phyloP scores from a whole-genome alignment of 1,139 yeast genomes.

The Scheffersomyces parashehatae region DNA sequence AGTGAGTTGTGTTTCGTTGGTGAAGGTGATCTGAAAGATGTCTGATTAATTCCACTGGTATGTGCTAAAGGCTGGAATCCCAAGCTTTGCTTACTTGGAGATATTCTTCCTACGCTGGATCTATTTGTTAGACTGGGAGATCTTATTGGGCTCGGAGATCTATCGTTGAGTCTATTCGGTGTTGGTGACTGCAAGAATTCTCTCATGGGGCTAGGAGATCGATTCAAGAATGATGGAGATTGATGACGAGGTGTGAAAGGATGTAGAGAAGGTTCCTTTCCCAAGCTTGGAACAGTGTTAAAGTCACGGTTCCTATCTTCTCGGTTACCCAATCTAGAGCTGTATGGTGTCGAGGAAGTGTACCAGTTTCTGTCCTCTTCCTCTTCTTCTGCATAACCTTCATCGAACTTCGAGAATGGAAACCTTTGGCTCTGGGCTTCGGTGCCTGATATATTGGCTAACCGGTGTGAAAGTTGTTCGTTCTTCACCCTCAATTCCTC shows the following conservation, averaged over 20 bases:
- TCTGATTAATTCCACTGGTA: not conserved
- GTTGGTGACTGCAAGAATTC: not conserved
- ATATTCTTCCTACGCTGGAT: conserved; percentile 8
- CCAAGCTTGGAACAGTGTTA: too few relatives aligned
- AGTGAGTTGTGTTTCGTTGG: conserved; percentile 7
- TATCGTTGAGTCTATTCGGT: not conserved
- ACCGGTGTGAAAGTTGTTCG: conserved; percentile 11
- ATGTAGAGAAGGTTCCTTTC: too few relatives aligned
- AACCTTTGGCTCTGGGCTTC: conserved; percentile 6
- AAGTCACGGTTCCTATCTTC: not conserved
- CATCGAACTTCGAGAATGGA: conserved; percentile 5
- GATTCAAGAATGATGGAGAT: conserved; percentile 4
- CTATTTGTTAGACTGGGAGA: not conserved
- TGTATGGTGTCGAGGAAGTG: conserved; percentile 27
- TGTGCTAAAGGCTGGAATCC: not conserved
- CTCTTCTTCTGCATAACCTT: conserved; percentile 9
- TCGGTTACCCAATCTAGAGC: not conserved
- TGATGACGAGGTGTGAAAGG: not conserved
- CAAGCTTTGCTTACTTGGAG: conserved; percentile 9
- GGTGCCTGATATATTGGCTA: conserved; percentile 2
- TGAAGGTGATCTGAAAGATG: conserved; percentile 11
- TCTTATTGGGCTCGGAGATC: not conserved
- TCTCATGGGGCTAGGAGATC: conserved; percentile 15
- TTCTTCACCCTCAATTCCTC: conserved; percentile 13
- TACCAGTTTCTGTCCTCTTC: conserved; percentile 17